Percentiles rank a stretch among this genome's conserved stretches.
These are phyloP conservation scores for Rutstroemia sp. DNA, from an alignment of 2,329 filamentous ascomycete genomes.

Conservation along the genomic window DNA sequence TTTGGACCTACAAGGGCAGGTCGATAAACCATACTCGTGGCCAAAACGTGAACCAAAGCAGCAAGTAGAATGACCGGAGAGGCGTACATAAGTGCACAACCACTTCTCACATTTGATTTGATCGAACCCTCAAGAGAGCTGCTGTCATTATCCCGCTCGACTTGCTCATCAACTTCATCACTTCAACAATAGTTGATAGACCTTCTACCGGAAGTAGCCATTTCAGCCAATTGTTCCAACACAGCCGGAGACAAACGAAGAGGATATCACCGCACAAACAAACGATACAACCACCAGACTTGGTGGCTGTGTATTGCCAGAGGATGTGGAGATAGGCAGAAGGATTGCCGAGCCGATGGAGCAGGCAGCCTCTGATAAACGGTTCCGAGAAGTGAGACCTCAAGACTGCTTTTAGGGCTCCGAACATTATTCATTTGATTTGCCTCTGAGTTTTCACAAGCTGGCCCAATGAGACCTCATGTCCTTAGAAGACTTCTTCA, in stretches of 20 bases:
- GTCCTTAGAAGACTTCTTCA: too few relatives aligned
- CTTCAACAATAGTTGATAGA: neutral
- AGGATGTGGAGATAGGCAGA: constrained; percentile 35
- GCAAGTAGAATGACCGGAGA: too few relatives aligned
- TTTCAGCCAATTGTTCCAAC: neutral
- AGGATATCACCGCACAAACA: neutral
- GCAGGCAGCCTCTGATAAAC: constrained; percentile 50
- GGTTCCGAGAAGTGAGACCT: constrained; percentile 19
- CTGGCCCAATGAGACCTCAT: too few relatives aligned
- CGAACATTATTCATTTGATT: constrained; percentile 23
- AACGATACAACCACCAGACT: constrained; percentile 47
- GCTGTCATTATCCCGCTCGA: too few relatives aligned
- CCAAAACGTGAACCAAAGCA: too few relatives aligned
- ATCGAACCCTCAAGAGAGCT: too few relatives aligned
- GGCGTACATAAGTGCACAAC: too few relatives aligned
- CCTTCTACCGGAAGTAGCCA: neutral
- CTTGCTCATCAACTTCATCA: neutral
- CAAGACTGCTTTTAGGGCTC: constrained; percentile 20
- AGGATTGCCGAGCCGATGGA: constrained; percentile 38
- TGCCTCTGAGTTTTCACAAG: too few relatives aligned
- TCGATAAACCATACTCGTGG: too few relatives aligned
- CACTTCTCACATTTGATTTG: too few relatives aligned
- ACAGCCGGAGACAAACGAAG: neutral
- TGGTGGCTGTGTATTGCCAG: constrained; percentile 44
- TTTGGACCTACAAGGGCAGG: too few relatives aligned